phyloP scores from a whole-genome alignment of 2,329 filamentous ascomycete genomes.

The Hypomyces rosellus region DNA sequence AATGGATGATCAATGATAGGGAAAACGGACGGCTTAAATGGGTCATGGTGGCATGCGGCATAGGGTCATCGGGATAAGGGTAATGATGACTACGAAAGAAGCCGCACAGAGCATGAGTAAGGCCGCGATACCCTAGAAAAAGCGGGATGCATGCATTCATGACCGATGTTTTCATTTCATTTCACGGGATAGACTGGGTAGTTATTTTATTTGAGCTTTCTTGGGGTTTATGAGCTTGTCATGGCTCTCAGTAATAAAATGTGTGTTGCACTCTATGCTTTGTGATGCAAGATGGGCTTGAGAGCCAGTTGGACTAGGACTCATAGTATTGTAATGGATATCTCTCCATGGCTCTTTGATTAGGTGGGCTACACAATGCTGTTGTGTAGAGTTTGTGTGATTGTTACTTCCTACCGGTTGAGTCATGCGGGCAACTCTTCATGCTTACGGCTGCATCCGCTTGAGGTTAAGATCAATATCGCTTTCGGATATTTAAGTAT shows the following conservation, averaged over 20 bases:
- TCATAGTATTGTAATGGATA: no score
- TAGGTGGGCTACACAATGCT: no score
- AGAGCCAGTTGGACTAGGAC: no score
- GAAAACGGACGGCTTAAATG: slow-evolving; percentile 14
- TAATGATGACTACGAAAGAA: slow-evolving; percentile 1
- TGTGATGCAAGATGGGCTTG: no score
- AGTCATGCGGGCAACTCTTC: not conserved
- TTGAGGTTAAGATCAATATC: no score
- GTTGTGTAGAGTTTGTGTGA: no score
- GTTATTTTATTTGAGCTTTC: slow-evolving; percentile 14
- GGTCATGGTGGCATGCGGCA: slow-evolving; percentile 13
- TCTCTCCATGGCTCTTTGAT: no score
- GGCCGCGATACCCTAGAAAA: slow-evolving; percentile 26
- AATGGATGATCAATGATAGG: slow-evolving; percentile 12
- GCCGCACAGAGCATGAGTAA: slow-evolving; percentile 18
- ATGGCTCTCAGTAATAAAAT: no score
- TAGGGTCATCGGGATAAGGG: slow-evolving; percentile 13
- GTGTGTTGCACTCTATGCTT: no score
- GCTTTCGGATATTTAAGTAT: no score
- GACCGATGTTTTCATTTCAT: slow-evolving; percentile 14
- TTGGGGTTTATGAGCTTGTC: slow-evolving; percentile 2
- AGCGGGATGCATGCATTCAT: slow-evolving; percentile 21
- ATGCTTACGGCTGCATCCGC: no score
- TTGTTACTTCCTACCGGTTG: not conserved
- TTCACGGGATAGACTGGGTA: slow-evolving; percentile 29